Percentiles rank a stretch among this genome's conserved stretches.
These are phyloP conservation scores for Haematococcus lacustris DNA, from an alignment of 139 green algal species.

Conservation along the genomic window DNA sequence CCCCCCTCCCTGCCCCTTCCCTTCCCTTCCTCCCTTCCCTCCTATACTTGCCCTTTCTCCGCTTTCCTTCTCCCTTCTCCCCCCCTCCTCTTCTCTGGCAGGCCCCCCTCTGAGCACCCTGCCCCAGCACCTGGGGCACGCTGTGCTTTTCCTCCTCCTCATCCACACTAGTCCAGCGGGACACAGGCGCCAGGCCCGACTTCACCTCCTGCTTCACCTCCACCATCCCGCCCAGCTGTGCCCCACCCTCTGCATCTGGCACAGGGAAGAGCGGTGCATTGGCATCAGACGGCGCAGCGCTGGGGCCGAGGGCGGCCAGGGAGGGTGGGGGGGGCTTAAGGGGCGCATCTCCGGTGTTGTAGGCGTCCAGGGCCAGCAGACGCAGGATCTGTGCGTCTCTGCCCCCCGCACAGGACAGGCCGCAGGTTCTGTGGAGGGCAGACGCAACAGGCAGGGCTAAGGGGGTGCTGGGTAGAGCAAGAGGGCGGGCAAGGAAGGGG, in stretches of 20 bases:
- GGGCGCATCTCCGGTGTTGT: constrained; percentile 7
- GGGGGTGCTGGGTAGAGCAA: background rate
- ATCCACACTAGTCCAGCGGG: constrained; percentile 56
- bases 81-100: too few species aligned
- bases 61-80: too few species aligned
- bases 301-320: too few species aligned
- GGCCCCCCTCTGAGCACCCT: too few species aligned
- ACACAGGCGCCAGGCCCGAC: constrained; percentile 12
- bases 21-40: too few species aligned
- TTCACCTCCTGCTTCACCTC: too few species aligned
- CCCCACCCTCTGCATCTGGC: too few species aligned
- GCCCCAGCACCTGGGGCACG: constrained; percentile 17
- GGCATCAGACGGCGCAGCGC: too few species aligned
- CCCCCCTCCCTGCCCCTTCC: too few species aligned
- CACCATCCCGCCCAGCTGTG: too few species aligned
- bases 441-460: background rate
- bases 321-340: background rate
- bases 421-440: constrained; percentile 21
- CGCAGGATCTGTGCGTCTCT: constrained; percentile 25
- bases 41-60: too few species aligned
- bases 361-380: constrained; percentile 28
- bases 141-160: constrained; percentile 45
- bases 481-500: background rate
- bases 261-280: background rate
- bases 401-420: constrained; percentile 49